These are phyloP conservation scores for Yarrowia bubula DNA, from an alignment of 805 yeast genomes.

Conservation along the genomic window DNA sequence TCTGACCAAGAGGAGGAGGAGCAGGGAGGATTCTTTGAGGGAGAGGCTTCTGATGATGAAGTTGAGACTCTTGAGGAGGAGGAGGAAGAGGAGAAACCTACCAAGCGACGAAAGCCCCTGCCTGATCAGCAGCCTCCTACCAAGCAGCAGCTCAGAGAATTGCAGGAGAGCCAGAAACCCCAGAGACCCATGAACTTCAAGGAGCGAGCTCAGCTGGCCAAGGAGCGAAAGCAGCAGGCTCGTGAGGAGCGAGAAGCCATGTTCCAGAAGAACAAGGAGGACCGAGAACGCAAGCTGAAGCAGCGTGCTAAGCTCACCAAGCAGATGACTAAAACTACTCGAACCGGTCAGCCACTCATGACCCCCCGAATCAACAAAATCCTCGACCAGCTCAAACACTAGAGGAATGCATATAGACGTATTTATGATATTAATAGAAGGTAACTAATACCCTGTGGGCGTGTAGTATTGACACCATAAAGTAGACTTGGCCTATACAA, in stretches of 20 bases:
- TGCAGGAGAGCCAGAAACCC: slow-evolving; percentile 6
- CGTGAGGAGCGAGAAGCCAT: slow-evolving; percentile 44
- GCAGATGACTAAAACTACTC: slow-evolving; percentile 54
- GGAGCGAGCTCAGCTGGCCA: slow-evolving; percentile 42
- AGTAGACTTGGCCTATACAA: too few species aligned
- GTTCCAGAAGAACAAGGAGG: slow-evolving; percentile 44
- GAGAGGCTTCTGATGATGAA: slow-evolving; percentile 24
- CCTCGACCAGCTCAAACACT: slow-evolving; percentile 60
- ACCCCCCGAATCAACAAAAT: slow-evolving; percentile 81
- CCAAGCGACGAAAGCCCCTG: slow-evolving; percentile 32
- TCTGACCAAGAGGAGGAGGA: not conserved
- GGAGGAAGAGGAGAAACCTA: slow-evolving; percentile 23
- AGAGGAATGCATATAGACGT: not conserved
- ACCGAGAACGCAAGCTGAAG: slow-evolving; percentile 39
- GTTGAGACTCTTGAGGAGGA: slow-evolving; percentile 27
- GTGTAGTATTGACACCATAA: too few species aligned
- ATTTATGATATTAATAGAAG: not conserved
- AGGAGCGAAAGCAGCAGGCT: slow-evolving; percentile 46
- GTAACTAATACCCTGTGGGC: too few species aligned
- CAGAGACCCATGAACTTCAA: slow-evolving; percentile 35
- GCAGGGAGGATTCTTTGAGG: slow-evolving; percentile 9
- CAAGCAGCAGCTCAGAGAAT: not conserved
- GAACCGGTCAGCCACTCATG: slow-evolving; percentile 84
- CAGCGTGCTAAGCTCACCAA: slow-evolving; percentile 49
- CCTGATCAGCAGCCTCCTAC: slow-evolving; percentile 28